These are phyloP conservation scores for Phaeolepiota aurea DNA, from an alignment of 768 basidiomycete species.

Conservation along the genomic window DNA sequence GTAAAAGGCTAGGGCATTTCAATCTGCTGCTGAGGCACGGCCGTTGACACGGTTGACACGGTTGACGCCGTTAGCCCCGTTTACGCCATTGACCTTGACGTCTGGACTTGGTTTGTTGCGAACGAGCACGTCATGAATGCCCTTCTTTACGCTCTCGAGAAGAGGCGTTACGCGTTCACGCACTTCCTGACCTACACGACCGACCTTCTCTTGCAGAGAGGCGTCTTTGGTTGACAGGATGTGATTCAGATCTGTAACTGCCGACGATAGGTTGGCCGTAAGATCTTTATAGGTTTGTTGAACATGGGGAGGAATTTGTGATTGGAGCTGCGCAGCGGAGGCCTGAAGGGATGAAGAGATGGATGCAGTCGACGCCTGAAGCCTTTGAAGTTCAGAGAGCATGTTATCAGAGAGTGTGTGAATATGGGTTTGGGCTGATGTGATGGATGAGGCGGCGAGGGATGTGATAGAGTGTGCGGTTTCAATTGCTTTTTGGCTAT, in stretches of 20 bases:
- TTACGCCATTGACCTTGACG: slow-evolving; percentile 1
- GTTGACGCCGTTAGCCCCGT: not conserved
- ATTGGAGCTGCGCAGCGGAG: slow-evolving; percentile 26
- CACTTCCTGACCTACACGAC: slow-evolving; percentile 48
- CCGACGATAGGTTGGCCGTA: slow-evolving; percentile 29
- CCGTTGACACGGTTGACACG: not conserved
- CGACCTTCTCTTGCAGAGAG: slow-evolving; percentile 55
- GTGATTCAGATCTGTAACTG: slow-evolving; percentile 42
- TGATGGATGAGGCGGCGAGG: slow-evolving; percentile 49
- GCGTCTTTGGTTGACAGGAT: slow-evolving; percentile 48
- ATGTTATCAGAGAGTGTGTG: slow-evolving; percentile 57
- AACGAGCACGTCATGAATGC: slow-evolving; percentile 29
- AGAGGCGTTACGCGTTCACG: slow-evolving; percentile 53
- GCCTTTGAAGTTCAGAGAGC: slow-evolving; percentile 56
- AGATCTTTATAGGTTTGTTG: slow-evolving; percentile 52
- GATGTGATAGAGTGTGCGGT: slow-evolving; percentile 57
- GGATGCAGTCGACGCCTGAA: slow-evolving; percentile 49
- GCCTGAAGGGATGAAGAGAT: slow-evolving; percentile 35
- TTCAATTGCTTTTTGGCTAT: slow-evolving; percentile 63
- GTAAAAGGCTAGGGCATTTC: not conserved
- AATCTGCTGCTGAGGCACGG: not conserved
- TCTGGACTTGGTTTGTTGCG: slow-evolving; percentile 2
- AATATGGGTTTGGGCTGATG: slow-evolving; percentile 46
- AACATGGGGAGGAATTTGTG: slow-evolving; percentile 49
- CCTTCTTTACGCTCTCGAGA: slow-evolving; percentile 41